Evolutionary conservation across 805 yeast species (phyloP).

Genomic region (Cyberlindnera amylophila): DNA sequence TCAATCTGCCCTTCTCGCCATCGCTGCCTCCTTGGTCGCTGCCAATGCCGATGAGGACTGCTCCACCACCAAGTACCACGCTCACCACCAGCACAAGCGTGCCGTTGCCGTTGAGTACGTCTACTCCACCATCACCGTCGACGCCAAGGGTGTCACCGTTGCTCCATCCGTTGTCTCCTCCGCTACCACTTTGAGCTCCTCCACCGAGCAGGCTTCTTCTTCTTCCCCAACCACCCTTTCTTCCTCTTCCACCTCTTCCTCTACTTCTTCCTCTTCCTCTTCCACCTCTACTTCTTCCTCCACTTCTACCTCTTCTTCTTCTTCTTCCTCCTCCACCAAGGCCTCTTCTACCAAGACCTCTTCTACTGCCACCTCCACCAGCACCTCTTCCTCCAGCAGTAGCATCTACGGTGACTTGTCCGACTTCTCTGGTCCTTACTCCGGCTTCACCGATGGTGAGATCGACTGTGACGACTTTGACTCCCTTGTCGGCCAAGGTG

Average conservation of each 20-base stretch:
- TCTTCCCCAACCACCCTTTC: slow-evolving; percentile 19
- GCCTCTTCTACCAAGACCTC: slow-evolving; percentile 21
- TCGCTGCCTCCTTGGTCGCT: slow-evolving; percentile 10
- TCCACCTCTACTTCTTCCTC: slow-evolving; percentile 16
- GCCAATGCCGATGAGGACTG: slow-evolving; percentile 17
- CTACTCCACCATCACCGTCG: slow-evolving; percentile 52
- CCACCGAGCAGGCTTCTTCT: slow-evolving; percentile 23
- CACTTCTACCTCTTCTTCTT: slow-evolving; percentile 17
- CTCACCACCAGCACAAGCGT: slow-evolving; percentile 48
- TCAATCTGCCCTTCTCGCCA: slow-evolving; percentile 12
- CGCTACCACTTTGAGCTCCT: slow-evolving; percentile 23
- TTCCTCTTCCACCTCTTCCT: slow-evolving; percentile 22
- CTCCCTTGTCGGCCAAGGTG: slow-evolving; percentile 66
- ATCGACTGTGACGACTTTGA: slow-evolving; percentile 69
- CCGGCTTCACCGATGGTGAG: slow-evolving; percentile 65
- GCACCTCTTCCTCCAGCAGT: slow-evolving; percentile 23
- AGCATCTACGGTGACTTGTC: slow-evolving; percentile 53
- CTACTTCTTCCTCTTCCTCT: slow-evolving; percentile 22
- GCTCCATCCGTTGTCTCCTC: slow-evolving; percentile 16
- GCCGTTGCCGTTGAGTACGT: slow-evolving; percentile 49
- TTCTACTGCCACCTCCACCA: slow-evolving; percentile 22
- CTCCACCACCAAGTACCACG: slow-evolving; percentile 25
- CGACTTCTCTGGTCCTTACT: slow-evolving; percentile 52
- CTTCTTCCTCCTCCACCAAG: slow-evolving; percentile 25
- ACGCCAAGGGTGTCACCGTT: slow-evolving; percentile 44